phyloP scores from a whole-genome alignment of 1,139 yeast genomes.

The Saccharomyces uvarum region DNA sequence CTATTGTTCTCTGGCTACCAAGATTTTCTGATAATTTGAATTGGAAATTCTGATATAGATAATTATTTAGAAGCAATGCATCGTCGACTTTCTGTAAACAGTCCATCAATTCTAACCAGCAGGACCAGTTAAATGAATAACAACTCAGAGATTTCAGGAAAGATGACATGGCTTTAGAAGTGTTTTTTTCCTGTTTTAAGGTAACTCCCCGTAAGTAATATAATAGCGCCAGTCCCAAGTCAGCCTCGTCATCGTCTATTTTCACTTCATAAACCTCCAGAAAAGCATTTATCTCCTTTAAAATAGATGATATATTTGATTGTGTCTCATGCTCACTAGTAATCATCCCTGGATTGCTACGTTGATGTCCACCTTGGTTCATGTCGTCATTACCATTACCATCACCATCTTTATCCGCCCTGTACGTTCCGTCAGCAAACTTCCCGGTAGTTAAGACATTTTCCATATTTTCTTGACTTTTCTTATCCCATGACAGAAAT shows the following conservation, averaged over 20 bases:
- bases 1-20: conserved; percentile 14
- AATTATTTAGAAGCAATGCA: conserved; percentile 42
- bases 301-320: conserved; percentile 16
- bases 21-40: conserved; percentile 12
- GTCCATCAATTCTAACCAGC: conserved; percentile 77
- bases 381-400: conserved; percentile 3
- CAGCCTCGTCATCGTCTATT: conserved; percentile 29
- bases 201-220: conserved; percentile 64
- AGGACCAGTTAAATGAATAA: conserved; percentile 88
- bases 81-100: conserved; percentile 62
- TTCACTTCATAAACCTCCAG: conserved; percentile 22
- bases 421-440: conserved; percentile 5
- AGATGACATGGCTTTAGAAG: conserved; percentile 48
- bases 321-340: conserved; percentile 21
- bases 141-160: conserved; percentile 47
- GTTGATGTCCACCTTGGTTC: not conserved
- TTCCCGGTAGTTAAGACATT: conserved; percentile 41
- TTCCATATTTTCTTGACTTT: conserved; percentile 64
- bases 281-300: conserved; percentile 41
- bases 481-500: conserved; percentile 67
- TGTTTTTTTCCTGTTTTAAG: conserved; percentile 55
- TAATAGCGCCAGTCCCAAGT: conserved; percentile 38
- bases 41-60: conserved; percentile 33
- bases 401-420: conserved; percentile 5
- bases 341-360: not conserved